Evolutionary conservation across 805 yeast species (phyloP), one percentile per base, ranked within the genome.

Genomic region (Candida khao-thaluensis): DNA sequence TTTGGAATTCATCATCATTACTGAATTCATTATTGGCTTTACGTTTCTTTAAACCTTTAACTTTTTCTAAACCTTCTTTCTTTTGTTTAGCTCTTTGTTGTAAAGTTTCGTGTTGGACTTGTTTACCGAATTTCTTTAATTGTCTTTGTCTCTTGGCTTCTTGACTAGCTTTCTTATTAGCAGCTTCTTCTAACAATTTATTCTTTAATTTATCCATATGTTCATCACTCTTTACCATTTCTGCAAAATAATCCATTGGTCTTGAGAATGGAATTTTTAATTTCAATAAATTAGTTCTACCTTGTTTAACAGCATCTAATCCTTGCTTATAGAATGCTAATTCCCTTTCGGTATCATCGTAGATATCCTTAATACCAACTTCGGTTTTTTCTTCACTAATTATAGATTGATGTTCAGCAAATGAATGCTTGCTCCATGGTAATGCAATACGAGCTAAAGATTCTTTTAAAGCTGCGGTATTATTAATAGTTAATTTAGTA

Each of bases 221-320:
- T 62, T 88, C 96, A 63, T 93, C 99, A 39, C 90, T 82, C 70
- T 93, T 93, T 44, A 89, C 86, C 99, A 93, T 93, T 66, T 93
- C 99, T 14, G 99, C 99, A 68, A 93, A 93, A 63, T 87, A 93
- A 60, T 93, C 99, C 54, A 78, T 69, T 25, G 99, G 99, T 62
- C 99, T 79, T 20, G 95, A 74, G 61, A 93, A 93, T 44, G 96
- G 88, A 22, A 91, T 80, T 56, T 82, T 82, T 49, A 85, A 74
- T 54, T 80, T 80, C 41, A 80, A 66, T 29, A 85, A 69, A 39
- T 77, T 76, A 33, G 72, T 60, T 55, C 91, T 81, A 17, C 85
- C 96, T 50, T 74, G 77, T 37, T 74, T 65, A 20, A 85, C 93
- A 3, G 97, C 95, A 37, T 78, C 83, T 41, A 93, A 75, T 5